Evolutionary conservation across 2,329 filamentous ascomycete species (phyloP).

Genomic region (Seiridium cupressi): DNA sequence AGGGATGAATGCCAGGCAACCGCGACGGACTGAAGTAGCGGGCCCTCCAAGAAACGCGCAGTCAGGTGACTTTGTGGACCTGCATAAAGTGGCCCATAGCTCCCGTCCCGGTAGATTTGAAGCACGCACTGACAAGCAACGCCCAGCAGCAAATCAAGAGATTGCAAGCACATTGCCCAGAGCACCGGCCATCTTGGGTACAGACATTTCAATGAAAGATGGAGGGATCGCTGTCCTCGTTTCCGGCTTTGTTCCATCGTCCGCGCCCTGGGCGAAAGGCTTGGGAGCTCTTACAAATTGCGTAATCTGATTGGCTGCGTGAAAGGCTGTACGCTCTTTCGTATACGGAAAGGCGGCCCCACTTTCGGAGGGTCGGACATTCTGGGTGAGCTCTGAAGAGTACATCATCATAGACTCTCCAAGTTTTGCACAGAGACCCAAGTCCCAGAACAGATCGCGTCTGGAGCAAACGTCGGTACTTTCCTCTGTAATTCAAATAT

Average conservation of each 20-base stretch:
- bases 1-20: constrained; percentile 8
- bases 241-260: no score
- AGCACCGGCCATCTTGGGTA: no score
- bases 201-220: no score
- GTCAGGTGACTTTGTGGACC: not conserved
- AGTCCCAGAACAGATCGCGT: no score
- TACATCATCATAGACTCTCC: not conserved
- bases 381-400: not conserved
- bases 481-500: no score
- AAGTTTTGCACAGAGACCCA: not conserved
- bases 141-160: no score
- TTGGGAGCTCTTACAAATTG: not conserved
- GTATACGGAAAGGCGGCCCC: not conserved
- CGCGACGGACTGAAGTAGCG: not conserved
- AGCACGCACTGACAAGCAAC: no score
- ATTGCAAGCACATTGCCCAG: no score
- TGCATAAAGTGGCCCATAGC: not conserved
- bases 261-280: not conserved
- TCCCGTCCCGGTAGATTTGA: not conserved
- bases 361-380: not conserved
- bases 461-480: no score
- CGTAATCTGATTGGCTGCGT: not conserved
- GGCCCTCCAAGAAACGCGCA: not conserved
- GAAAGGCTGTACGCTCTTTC: not conserved
- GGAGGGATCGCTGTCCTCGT: no score